These are phyloP conservation scores for Datisca glomerata DNA, from an alignment of 306 rosid genomes.

Conservation along the genomic window DNA sequence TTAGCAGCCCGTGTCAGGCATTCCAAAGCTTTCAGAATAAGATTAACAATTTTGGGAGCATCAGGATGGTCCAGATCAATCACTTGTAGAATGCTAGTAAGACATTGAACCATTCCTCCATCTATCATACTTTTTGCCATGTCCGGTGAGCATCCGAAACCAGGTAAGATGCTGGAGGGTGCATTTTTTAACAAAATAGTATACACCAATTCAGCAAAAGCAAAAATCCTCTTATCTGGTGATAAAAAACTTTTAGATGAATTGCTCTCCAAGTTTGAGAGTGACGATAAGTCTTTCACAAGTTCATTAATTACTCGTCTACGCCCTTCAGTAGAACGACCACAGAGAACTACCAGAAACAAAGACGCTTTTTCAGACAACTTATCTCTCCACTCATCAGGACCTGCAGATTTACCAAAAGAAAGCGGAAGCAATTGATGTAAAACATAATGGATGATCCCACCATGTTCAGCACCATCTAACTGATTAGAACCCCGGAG, in stretches of 20 bases:
- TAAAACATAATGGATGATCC: conserved; percentile 65
- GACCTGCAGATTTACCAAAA: conserved; percentile 82
- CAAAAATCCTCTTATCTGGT: conserved; percentile 83
- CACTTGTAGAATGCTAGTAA: conserved; percentile 76
- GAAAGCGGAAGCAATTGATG: conserved; percentile 73
- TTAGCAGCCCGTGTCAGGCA: conserved; percentile 93
- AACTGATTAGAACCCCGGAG: conserved; percentile 62
- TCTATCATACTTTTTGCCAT: conserved; percentile 97
- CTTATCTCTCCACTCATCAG: conserved; percentile 95
- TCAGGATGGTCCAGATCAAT: conserved; percentile 98
- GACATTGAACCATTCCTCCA: conserved; percentile 80
- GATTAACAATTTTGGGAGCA: conserved; percentile 83
- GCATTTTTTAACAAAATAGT: conserved; percentile 87
- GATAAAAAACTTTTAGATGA: conserved; percentile 45
- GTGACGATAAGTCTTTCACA: conserved; percentile 54
- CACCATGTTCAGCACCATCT: conserved; percentile 50
- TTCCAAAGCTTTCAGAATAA: conserved; percentile 79
- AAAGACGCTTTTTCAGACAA: conserved; percentile 90
- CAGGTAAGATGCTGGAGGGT: conserved; percentile 79
- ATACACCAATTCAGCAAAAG: conserved; percentile 71
- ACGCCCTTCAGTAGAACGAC: conserved; percentile 96
- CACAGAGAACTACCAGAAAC: conserved; percentile 83
- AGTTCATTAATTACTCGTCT: conserved; percentile 82
- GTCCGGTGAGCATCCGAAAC: conserved; percentile 92
- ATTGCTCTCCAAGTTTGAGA: conserved; percentile 50